Evolutionary conservation across 2,329 filamentous ascomycete genomes (phyloP), one percentile per base, ranked within the genome.

Genomic region (Colletotrichum nymphaeae): DNA sequence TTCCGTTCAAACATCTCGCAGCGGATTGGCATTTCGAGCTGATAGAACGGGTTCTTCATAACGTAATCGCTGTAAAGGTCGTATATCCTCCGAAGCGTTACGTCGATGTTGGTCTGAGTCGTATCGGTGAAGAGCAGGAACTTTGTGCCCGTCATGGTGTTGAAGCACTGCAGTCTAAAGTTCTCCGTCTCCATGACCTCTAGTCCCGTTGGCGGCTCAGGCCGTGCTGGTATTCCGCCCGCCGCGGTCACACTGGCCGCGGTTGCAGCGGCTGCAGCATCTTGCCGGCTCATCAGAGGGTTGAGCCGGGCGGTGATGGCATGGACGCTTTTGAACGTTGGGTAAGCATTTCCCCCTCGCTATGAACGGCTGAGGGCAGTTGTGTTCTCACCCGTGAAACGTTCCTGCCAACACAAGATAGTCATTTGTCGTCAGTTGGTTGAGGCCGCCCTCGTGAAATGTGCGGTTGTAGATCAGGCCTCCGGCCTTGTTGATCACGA

Each of bases 41-140:
- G 95, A 85, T 98, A 98, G 81, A 99, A 99, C 1, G 97, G 97
- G 83, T 99, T 99, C 88, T 98, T 99, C 95, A 98, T 98, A 77
- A 99, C 97, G 82, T 94, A 98, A 83, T 99, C 97, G 63, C 94
- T 90, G 85, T 98, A 99, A 65, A 98, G 85, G 82, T 98, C 97
- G 82, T 99, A 98, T 78, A 98, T 93, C 82, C 91, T 93, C 80
- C 91, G 89, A 77, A 98, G 92, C 57, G 96, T 93, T 14, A 91
- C 88, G 78, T 98, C 97, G 52, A 97, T 92, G 79, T 97, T 97
- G 62, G 92, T 90, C 85, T 97, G 95, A 76, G 94, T 91, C 19
- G 90, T 91, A 83, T 98, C 97, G 68, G 97, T 98, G 82, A 99
- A 98, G 67, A 99, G 88, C 52, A 99, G 85, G 82, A 99, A 99